Evolutionary conservation across 2,329 filamentous ascomycete species (phyloP).

Genomic region (Aspergillus bombycis): DNA sequence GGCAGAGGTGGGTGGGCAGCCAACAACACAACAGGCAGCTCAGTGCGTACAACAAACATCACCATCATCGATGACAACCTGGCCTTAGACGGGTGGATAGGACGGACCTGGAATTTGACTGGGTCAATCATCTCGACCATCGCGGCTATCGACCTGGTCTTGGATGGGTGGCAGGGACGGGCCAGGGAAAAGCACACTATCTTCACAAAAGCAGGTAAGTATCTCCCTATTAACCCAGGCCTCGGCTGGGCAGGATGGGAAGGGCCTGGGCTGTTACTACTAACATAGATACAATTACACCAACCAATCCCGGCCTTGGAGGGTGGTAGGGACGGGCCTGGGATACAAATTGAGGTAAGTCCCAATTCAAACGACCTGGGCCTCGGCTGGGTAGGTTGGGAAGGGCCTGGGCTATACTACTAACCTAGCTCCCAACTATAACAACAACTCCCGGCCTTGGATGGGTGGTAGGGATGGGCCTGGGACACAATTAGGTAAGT

Average conservation of each 20-base stretch:
- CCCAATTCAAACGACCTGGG: neutral
- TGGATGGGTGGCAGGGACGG: constrained; percentile 15
- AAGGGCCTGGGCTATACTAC: neutral
- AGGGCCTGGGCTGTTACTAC: too few species aligned
- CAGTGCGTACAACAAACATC: neutral
- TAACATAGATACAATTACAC: too few species aligned
- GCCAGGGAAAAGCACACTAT: constrained; percentile 10
- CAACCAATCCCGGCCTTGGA: too few species aligned
- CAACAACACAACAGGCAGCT: neutral
- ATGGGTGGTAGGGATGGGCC: constrained; percentile 17
- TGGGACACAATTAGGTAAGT: constrained; percentile 5
- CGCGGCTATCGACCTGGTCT: neutral
- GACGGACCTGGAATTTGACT: neutral
- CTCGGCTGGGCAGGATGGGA: neutral
- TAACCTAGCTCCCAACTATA: neutral
- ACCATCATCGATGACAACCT: neutral
- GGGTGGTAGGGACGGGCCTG: too few species aligned
- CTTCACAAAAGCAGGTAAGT: neutral
- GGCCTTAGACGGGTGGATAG: constrained; percentile 2
- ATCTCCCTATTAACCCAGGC: neutral
- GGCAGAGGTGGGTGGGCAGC: neutral
- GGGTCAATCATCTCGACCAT: neutral
- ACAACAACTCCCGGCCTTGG: neutral
- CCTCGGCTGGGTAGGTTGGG: neutral
- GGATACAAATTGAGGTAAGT: too few species aligned